A percentile compares a stretch with the other conserved stretches of the same genome.
Conservation (phyloP, 352 stramenopile genomes). For the Globisporangium megalacanthum region DNA sequence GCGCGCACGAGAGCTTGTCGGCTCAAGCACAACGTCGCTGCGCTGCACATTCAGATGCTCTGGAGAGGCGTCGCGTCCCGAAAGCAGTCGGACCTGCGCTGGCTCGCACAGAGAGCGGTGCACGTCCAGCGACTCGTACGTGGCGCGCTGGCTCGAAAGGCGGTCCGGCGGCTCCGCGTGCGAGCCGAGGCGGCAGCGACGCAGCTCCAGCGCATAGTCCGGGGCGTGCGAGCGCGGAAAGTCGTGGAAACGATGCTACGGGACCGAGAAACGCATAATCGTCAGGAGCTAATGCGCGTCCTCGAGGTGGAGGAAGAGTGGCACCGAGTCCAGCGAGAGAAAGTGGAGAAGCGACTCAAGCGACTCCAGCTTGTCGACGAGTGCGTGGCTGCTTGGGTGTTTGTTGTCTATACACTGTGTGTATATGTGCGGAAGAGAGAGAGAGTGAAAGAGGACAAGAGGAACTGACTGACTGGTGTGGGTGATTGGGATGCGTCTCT, state of each 20-base stretch:
- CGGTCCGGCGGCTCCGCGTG: slow-evolving; percentile 14
- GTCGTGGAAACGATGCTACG: slow-evolving; percentile 33
- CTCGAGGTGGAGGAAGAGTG: slow-evolving; percentile 70
- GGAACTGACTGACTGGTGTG: background rate
- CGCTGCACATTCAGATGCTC: slow-evolving; percentile 53
- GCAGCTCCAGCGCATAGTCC: slow-evolving; percentile 69
- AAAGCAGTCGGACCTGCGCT: slow-evolving; percentile 41
- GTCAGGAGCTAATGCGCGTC: slow-evolving; percentile 60
- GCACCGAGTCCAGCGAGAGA: slow-evolving; percentile 53
- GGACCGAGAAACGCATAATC: slow-evolving; percentile 56
- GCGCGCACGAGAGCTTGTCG: slow-evolving; percentile 10
- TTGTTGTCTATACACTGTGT: background rate
- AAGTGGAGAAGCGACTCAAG: slow-evolving; percentile 39
- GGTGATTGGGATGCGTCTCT: background rate
- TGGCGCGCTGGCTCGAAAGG: slow-evolving; percentile 38
- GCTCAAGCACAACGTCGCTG: slow-evolving; percentile 25
- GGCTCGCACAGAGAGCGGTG: slow-evolving; percentile 35
- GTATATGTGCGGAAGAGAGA: too few species aligned
- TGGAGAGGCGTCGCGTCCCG: slow-evolving; percentile 48
- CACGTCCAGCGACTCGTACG: slow-evolving; percentile 56
- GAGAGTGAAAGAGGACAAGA: too few species aligned
- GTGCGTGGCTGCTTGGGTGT: slow-evolving; percentile 20
- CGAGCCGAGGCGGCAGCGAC: slow-evolving; percentile 21
- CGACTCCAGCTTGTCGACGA: slow-evolving; percentile 47
- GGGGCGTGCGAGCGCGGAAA: slow-evolving; percentile 40